phyloP scores from a whole-genome alignment of 176 grass and related monocot species.

The Musa troglodytarum region DNA sequence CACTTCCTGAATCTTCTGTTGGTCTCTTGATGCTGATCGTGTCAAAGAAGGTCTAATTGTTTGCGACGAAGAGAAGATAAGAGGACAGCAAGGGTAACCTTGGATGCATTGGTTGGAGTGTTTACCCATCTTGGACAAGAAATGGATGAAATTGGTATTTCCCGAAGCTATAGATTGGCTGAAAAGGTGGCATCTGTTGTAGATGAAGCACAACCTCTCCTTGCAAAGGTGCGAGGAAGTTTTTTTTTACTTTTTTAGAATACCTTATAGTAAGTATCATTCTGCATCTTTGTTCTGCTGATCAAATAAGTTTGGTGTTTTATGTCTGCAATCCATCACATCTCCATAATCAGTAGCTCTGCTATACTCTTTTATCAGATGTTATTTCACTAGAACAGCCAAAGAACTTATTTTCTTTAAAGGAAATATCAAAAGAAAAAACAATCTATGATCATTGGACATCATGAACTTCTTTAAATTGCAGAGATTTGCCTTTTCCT shows the following conservation, averaged over 20 bases:
- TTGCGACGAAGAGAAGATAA: slow-evolving; percentile 37
- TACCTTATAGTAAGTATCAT: not conserved
- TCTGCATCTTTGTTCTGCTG: not conserved
- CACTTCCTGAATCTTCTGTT: slow-evolving; percentile 60
- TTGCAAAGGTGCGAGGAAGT: slow-evolving; percentile 42
- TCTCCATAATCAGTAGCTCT: no score
- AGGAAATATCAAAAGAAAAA: no score
- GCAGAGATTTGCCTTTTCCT: no score
- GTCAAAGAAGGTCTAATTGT: slow-evolving; percentile 76
- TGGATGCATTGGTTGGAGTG: slow-evolving; percentile 82
- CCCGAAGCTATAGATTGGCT: slow-evolving; percentile 65
- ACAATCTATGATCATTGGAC: no score
- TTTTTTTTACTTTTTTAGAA: not conserved
- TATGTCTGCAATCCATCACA: not conserved
- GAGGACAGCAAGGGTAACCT: slow-evolving; percentile 77
- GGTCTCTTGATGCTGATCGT: slow-evolving; percentile 61
- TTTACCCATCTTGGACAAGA: slow-evolving; percentile 90
- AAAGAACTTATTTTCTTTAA: no score
- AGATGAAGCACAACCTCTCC: slow-evolving; percentile 87
- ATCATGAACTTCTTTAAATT: no score
- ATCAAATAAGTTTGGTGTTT: not conserved
- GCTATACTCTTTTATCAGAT: no score
- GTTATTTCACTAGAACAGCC: no score
- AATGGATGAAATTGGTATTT: slow-evolving; percentile 81
- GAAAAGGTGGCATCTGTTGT: slow-evolving; percentile 85